A percentile compares a stretch with the other conserved stretches of the same genome.
phyloP scores from a whole-genome alignment of 23 red algal genomes.

The Cyanidium caldarium region DNA sequence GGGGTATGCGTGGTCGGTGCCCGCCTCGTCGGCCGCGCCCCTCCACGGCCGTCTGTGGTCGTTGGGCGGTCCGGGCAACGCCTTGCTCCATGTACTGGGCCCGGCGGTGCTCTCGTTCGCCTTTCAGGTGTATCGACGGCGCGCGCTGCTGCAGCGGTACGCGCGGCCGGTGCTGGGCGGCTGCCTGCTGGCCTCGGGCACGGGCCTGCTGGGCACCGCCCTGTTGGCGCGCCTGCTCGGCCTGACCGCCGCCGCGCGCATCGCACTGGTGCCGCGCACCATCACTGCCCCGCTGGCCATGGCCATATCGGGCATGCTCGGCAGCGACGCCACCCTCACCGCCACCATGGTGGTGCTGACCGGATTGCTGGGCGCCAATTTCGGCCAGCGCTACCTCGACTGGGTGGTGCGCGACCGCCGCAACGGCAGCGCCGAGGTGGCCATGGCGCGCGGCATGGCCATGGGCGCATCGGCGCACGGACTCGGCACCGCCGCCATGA shows the following conservation, averaged over 20 bases:
- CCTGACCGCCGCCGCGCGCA: slow-evolving; percentile 15
- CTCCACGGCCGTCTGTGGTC: background rate
- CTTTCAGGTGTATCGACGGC: slow-evolving; percentile 71
- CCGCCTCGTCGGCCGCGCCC: background rate
- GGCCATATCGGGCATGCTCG: slow-evolving; percentile 46
- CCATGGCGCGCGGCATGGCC: slow-evolving; percentile 27
- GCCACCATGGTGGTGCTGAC: slow-evolving; percentile 74
- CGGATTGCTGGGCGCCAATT: slow-evolving; percentile 77
- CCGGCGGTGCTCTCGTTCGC: slow-evolving; percentile 93
- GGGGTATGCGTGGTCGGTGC: background rate
- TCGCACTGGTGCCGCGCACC: slow-evolving; percentile 57
- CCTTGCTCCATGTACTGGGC: slow-evolving; percentile 51
- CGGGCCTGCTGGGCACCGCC: slow-evolving; percentile 66
- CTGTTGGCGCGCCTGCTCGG: slow-evolving; percentile 34
- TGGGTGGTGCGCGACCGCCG: background rate
- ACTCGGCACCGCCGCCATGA: slow-evolving; percentile 73
- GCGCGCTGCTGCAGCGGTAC: slow-evolving; percentile 20
- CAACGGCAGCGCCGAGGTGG: background rate
- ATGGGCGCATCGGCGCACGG: slow-evolving; percentile 69
- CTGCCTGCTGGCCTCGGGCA: slow-evolving; percentile 26
- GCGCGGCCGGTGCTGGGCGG: slow-evolving; percentile 36
- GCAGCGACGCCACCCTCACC: slow-evolving; percentile 36
- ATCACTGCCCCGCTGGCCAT: slow-evolving; percentile 94
- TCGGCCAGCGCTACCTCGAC: slow-evolving; percentile 8
- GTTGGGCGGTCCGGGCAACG: slow-evolving; percentile 39